These are phyloP conservation scores for Cystobasidiopsis lactophilus DNA, from an alignment of 768 basidiomycete genomes.

Conservation along the genomic window DNA sequence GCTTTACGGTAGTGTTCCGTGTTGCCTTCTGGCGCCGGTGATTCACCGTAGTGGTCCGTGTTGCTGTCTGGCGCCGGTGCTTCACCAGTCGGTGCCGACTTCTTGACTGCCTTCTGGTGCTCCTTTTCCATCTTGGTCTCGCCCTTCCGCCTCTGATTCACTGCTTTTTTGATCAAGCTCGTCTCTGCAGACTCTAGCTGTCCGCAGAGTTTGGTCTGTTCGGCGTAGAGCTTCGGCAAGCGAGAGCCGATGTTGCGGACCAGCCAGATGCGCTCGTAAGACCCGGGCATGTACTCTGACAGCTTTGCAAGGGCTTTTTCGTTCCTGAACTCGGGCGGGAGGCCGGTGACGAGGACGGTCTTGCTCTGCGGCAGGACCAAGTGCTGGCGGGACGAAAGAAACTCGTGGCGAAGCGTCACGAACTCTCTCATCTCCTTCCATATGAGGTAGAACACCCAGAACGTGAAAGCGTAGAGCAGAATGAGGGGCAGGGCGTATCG, in stretches of 20 bases:
- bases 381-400: background rate
- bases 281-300: conserved; percentile 44
- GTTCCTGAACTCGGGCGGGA: background rate
- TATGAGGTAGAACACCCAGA: background rate
- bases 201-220: conserved; percentile 44
- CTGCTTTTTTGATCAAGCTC: conserved; percentile 45
- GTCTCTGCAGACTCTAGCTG: conserved; percentile 78
- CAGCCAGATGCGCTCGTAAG: conserved; percentile 74
- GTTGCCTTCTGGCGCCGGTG: too few species aligned
- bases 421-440: background rate
- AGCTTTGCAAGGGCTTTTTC: conserved; percentile 51
- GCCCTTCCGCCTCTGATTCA: conserved; percentile 37
- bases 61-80: too few species aligned
- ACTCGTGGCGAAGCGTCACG: background rate
- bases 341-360: conserved; percentile 1
- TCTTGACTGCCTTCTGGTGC: conserved; percentile 1
- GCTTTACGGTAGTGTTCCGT: too few species aligned
- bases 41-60: too few species aligned
- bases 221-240: conserved; percentile 57
- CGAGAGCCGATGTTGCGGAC: conserved; percentile 55
- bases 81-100: conserved; percentile 9
- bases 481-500: conserved; percentile 63
- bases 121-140: conserved; percentile 20
- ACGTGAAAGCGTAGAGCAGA: conserved; percentile 41
- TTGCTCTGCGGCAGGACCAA: background rate